Conservation (phyloP, 352 stramenopile species). For the Plasmopara muralis region DNA sequence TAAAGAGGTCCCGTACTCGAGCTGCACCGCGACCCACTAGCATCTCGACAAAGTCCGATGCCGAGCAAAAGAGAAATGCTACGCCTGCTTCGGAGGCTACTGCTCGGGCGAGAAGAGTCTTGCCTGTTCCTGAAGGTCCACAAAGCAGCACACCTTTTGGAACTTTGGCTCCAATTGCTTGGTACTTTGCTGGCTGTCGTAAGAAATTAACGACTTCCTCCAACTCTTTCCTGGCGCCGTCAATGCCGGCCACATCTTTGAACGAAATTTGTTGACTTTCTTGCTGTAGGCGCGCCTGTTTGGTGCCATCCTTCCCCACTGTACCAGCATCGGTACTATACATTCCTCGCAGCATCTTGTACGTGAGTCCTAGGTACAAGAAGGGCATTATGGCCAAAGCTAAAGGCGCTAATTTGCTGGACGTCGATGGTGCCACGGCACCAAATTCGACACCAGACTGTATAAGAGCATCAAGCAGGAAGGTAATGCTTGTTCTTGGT, state of each 20-base stretch:
- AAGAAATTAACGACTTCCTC: slow-evolving; percentile 94
- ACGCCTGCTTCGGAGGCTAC: slow-evolving; percentile 91
- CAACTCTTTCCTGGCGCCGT: slow-evolving; percentile 90
- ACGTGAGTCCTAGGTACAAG: slow-evolving; percentile 79
- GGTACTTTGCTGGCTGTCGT: slow-evolving; percentile 87
- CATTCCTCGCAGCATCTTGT: slow-evolving; percentile 73
- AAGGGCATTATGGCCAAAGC: slow-evolving; percentile 69
- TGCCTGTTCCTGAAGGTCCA: slow-evolving; percentile 91
- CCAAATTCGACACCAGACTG: slow-evolving; percentile 66
- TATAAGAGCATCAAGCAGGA: slow-evolving; percentile 58
- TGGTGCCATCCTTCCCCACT: slow-evolving; percentile 63
- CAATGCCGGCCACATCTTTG: slow-evolving; percentile 91
- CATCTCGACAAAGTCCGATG: slow-evolving; percentile 97
- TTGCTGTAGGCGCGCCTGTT: slow-evolving; percentile 37
- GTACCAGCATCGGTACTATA: slow-evolving; percentile 40
- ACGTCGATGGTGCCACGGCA: slow-evolving; percentile 38
- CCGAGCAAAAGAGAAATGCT: slow-evolving; percentile 93
- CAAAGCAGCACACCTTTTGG: slow-evolving; percentile 91
- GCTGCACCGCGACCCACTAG: slow-evolving; percentile 92
- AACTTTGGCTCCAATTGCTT: slow-evolving; percentile 89
- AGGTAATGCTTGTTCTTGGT: slow-evolving; percentile 61
- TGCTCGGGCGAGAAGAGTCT: slow-evolving; percentile 91
- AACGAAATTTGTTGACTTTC: slow-evolving; percentile 66
- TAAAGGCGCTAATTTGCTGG: slow-evolving; percentile 41
- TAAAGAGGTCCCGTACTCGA: slow-evolving; percentile 92